Conservation (phyloP, 257 asterid genomes). For the Jacaranda mimosifolia region DNA sequence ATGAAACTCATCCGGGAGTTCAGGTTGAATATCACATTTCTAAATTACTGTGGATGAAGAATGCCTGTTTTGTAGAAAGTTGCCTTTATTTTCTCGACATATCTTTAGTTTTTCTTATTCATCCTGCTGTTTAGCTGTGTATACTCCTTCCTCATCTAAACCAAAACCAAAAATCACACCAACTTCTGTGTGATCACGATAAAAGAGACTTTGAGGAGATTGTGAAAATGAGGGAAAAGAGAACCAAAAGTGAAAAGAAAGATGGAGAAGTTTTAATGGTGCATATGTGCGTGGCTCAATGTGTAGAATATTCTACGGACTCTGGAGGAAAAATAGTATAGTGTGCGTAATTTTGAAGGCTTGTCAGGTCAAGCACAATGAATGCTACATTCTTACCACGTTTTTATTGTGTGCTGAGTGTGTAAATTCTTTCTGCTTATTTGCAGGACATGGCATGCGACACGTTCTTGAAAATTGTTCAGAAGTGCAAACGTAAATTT, state of each 20-base stretch:
- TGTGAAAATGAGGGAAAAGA: no score
- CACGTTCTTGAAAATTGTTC: constrained; percentile 96
- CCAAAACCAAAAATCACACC: no score
- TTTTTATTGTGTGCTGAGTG: constrained; percentile 11
- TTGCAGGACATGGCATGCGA: constrained; percentile 98
- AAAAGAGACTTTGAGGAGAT: no score
- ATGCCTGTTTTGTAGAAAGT: not conserved
- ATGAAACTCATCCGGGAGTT: constrained; percentile 99
- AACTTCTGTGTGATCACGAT: no score
- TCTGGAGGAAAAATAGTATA: no score
- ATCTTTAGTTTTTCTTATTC: constrained; percentile 7
- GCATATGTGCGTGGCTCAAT: no score
- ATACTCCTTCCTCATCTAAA: not conserved
- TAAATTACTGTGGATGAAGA: not conserved
- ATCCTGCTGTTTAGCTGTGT: constrained; percentile 28
- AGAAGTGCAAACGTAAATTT: constrained; percentile 98
- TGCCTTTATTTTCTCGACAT: not conserved
- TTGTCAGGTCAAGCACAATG: not conserved
- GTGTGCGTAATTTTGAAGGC: no score
- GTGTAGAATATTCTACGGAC: no score
- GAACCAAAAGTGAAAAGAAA: no score
- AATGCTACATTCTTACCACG: not conserved
- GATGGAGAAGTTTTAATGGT: no score
- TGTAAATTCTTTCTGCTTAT: constrained; percentile 26
- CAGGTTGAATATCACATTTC: constrained; percentile 63